Conservation (phyloP, 495 filamentous ascomycete species). For the Amphirosellinia nigrospora region DNA sequence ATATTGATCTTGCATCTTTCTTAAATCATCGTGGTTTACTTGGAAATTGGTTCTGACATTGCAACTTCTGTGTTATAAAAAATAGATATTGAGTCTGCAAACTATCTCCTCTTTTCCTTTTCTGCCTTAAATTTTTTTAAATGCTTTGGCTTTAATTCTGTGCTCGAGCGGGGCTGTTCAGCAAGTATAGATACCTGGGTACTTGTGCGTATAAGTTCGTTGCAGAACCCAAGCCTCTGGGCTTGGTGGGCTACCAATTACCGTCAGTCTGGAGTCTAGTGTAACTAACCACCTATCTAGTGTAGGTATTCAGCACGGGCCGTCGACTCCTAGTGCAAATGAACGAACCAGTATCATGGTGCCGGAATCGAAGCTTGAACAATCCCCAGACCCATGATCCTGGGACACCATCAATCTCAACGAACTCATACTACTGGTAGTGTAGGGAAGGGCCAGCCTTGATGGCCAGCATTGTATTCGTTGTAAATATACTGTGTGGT, state of each 20-base stretch:
- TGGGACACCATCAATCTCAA: not conserved
- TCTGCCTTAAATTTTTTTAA: too few species aligned
- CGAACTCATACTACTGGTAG: not conserved
- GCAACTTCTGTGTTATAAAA: not conserved
- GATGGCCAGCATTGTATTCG: not conserved
- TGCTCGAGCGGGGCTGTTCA: not conserved
- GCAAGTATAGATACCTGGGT: not conserved
- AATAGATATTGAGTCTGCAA: not conserved
- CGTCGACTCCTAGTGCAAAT: not conserved
- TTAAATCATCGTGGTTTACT: not conserved
- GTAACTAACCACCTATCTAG: slow-evolving; percentile 15
- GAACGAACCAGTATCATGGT: slow-evolving; percentile 19
- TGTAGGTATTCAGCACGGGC: slow-evolving; percentile 1
- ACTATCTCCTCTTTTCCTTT: too few species aligned
- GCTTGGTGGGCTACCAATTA: not conserved
- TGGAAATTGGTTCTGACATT: not conserved
- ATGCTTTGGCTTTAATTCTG: not conserved
- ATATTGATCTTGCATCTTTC: not conserved
- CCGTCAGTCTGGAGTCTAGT: slow-evolving; percentile 17
- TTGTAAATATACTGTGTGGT: slow-evolving; percentile 6
- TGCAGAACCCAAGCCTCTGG: slow-evolving; percentile 6
- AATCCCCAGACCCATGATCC: slow-evolving; percentile 16
- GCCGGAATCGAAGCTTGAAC: slow-evolving; percentile 11
- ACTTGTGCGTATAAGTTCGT: too few species aligned
- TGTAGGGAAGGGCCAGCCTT: not conserved